Evolutionary conservation across 441 rosid species (phyloP).

Genomic region (Bocquillonia castaneifolia): DNA sequence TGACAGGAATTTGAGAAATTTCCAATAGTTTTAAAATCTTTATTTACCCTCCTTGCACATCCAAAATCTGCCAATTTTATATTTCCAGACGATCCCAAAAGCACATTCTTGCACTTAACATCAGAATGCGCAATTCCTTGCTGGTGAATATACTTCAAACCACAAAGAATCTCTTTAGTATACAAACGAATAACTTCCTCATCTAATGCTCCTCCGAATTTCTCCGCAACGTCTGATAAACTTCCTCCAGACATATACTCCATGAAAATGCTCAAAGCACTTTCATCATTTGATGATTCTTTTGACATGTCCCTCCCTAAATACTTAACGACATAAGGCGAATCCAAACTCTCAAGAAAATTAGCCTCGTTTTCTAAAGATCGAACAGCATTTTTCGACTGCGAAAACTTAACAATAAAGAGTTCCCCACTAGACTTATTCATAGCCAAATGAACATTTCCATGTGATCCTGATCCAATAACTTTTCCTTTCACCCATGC

Average conservation of each 20-base stretch:
- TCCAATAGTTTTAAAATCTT: background rate
- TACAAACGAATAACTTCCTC: slow-evolving; percentile 26
- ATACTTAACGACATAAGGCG: slow-evolving; percentile 29
- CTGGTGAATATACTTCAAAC: slow-evolving; percentile 30
- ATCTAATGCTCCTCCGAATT: slow-evolving; percentile 33
- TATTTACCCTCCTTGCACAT: slow-evolving; percentile 30
- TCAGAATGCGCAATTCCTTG: slow-evolving; percentile 37
- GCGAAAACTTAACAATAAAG: slow-evolving; percentile 32
- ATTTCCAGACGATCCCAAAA: slow-evolving; percentile 23
- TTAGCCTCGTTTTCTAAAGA: slow-evolving; percentile 31
- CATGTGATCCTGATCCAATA: slow-evolving; percentile 36
- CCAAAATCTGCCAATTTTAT: slow-evolving; percentile 39
- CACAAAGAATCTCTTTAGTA: slow-evolving; percentile 30
- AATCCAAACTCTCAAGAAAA: slow-evolving; percentile 30
- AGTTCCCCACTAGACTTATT: slow-evolving; percentile 29
- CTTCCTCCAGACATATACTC: slow-evolving; percentile 40
- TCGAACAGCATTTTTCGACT: slow-evolving; percentile 7
- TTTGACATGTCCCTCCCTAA: slow-evolving; percentile 25
- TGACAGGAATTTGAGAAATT: background rate
- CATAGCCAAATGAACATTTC: slow-evolving; percentile 39
- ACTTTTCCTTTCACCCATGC: slow-evolving; percentile 35
- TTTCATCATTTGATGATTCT: slow-evolving; percentile 13
- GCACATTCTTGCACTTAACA: slow-evolving; percentile 35
- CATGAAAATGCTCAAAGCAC: slow-evolving; percentile 27
- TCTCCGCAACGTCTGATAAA: slow-evolving; percentile 25